Percentiles rank a stretch among this genome's conserved stretches.
Conservation (phyloP, 1,139 yeast genomes). For the Geotrichum cucujoidarum region DNA sequence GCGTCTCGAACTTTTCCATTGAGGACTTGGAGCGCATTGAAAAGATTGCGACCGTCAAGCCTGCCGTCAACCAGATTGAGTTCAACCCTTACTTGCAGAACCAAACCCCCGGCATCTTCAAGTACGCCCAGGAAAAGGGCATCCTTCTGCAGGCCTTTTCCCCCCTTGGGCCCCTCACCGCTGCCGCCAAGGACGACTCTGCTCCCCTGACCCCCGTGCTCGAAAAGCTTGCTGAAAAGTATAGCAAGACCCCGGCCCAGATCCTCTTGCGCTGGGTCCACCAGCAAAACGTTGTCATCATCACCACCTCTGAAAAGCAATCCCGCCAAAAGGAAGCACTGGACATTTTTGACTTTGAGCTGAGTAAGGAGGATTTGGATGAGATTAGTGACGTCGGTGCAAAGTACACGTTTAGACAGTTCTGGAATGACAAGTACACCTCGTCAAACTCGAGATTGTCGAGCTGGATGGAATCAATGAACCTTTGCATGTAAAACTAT, state of each 20-base stretch:
- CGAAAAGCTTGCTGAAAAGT: conserved; percentile 47
- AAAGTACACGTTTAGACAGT: conserved; percentile 17
- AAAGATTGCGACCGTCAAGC: conserved; percentile 45
- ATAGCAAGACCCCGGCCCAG: conserved; percentile 55
- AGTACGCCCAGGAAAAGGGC: conserved; percentile 47
- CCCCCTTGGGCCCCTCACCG: conserved; percentile 52
- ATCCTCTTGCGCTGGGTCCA: conserved; percentile 65
- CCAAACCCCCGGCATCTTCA: conserved; percentile 63
- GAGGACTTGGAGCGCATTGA: conserved; percentile 47
- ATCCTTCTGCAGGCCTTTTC: conserved; percentile 64
- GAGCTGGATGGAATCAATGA: no score
- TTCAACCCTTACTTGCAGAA: conserved; percentile 63
- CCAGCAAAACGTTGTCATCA: conserved; percentile 59
- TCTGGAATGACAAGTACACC: conserved; percentile 10
- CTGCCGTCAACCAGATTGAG: conserved; percentile 68
- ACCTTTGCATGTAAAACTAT: no score
- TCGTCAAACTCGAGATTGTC: conserved; percentile 9
- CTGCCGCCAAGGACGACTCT: conserved; percentile 24
- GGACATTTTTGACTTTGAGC: conserved; percentile 51
- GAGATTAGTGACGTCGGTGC: conserved; percentile 34
- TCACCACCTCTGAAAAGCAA: conserved; percentile 63
- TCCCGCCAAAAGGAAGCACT: conserved; percentile 55
- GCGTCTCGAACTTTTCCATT: conserved; percentile 57
- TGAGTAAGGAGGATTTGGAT: conserved; percentile 46
- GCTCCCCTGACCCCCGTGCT: conserved; percentile 40